Conservation (phyloP, 805 yeast species). For the Lachancea kluyveri region DNA sequence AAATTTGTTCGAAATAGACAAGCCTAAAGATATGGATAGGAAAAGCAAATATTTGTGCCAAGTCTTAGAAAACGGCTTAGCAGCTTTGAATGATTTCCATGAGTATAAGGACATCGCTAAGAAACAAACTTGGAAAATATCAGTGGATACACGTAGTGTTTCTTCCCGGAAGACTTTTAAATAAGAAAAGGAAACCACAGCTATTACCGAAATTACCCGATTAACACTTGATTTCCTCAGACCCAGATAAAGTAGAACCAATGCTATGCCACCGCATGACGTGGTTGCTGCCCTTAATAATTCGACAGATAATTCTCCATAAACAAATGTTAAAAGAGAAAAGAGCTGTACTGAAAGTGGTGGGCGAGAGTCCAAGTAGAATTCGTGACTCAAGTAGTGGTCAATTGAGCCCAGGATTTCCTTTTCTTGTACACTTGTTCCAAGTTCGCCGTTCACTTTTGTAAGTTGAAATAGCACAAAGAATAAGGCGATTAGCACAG, state of each 20-base stretch:
- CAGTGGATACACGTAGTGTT: conserved; percentile 23
- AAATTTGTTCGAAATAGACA: conserved; percentile 57
- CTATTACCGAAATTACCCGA: conserved; percentile 36
- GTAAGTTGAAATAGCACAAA: too few relatives aligned
- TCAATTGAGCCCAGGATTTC: conserved; percentile 9
- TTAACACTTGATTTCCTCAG: conserved; percentile 30
- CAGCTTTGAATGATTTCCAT: conserved; percentile 43
- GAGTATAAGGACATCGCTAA: conserved; percentile 44
- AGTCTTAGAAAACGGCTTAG: conserved; percentile 36
- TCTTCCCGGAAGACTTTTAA: conserved; percentile 16
- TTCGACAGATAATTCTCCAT: conserved; percentile 1
- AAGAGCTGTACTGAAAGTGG: conserved; percentile 22
- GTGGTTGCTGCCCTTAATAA: conserved; percentile 13
- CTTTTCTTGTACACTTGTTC: too few relatives aligned
- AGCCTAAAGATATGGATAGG: conserved; percentile 50
- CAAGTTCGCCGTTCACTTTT: too few relatives aligned
- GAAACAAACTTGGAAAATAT: conserved; percentile 39
- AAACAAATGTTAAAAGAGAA: conserved; percentile 9
- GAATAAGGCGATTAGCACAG: too few relatives aligned
- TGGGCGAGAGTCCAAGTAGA: conserved; percentile 15
- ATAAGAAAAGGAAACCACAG: conserved; percentile 18
- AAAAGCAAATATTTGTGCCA: conserved; percentile 51
- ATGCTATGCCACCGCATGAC: conserved; percentile 9
- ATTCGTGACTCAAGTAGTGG: conserved; percentile 11
- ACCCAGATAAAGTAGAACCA: conserved; percentile 14